Percentiles rank a stretch among this genome's conserved stretches.
Conservation (phyloP, 257 asterid genomes). For the Capsicum chinense region DNA sequence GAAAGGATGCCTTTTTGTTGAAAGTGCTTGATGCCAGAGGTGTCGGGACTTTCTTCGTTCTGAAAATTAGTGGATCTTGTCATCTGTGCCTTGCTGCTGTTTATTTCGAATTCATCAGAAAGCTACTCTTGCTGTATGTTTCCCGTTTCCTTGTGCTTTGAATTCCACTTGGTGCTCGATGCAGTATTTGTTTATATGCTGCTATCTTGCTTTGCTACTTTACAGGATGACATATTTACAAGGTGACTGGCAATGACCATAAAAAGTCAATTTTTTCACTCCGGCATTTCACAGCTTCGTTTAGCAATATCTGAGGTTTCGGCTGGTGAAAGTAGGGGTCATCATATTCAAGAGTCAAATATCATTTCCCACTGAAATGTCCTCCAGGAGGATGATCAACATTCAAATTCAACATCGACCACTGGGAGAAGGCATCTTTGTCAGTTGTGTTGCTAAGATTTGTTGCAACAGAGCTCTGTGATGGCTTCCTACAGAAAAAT, state of each 20-base stretch:
- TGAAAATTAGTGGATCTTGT: background rate
- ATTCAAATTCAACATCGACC: background rate
- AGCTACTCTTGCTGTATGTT: background rate
- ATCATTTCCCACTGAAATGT: conserved; percentile 1
- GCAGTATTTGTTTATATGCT: conserved; percentile 2
- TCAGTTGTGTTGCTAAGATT: background rate
- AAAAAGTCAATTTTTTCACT: background rate
- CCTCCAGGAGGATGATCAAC: background rate
- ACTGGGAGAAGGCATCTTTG: background rate
- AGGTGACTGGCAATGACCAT: background rate
- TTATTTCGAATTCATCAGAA: background rate
- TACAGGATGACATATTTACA: conserved; percentile 1
- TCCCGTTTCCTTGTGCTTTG: background rate
- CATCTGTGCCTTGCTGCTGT: background rate
- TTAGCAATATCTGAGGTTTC: background rate
- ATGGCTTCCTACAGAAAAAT: background rate
- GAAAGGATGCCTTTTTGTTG: background rate
- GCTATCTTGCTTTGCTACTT: background rate
- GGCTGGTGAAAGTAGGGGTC: background rate
- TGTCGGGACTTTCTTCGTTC: background rate
- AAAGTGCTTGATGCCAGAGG: background rate
- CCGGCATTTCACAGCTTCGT: background rate
- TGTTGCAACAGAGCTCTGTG: background rate
- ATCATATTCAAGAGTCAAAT: background rate
- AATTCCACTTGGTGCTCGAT: background rate